Base-by-base conservation (phyloP, 768 basidiomycete species). In the Leccinum sublutescens region DNA sequence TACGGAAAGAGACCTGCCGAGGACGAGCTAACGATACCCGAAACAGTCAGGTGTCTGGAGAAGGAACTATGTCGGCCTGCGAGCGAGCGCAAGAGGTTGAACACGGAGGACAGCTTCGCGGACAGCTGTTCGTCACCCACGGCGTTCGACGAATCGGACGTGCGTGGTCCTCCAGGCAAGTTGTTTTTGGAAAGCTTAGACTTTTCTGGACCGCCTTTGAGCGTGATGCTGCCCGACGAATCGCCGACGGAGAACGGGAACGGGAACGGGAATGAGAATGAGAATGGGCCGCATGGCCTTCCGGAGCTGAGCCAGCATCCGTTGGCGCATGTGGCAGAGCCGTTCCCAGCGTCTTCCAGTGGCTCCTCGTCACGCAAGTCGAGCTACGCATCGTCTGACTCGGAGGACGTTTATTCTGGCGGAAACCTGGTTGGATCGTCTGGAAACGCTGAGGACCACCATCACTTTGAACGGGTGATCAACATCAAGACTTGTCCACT, bases 401-500 rank as follows among this genome's bases (percentile, higher is more conserved):
- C 75, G 2, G 80, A 80, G 47, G 80, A 80, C 1, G 65, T 67
- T 25, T 66, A 75, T 50, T 65, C 71, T 1, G 33, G 52, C 1
- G 49, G 62, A 7, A 56, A 51, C 15, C 15, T 38, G 8, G 48
- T 59, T 1, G 59, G 57, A 3, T 17, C 57, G 23, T 67, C 68
- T 1, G n/a, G 40, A 43, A n/a, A 43, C n/a, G 56, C 54, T 5
- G 63, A 62, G 34, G 65, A 63, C 15, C 74, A 75, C 12, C 78
- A 80, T 12, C 66, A 76, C 6, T 76, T 87, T 52, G 93, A 98
- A 72, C 84, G 94, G 6, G 87, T 99, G 29, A 95, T 98, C 78
- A 98, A 98, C 70, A 86, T 99, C 65, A 91, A 90, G 79, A 89
- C 85, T 57, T 99, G 96, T 70, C 96, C 96, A 0, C 72, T 99